Percentiles rank a stretch among this genome's conserved stretches.
Conservation (phyloP, 164 flowering plant species). For the Piper betle region DNA sequence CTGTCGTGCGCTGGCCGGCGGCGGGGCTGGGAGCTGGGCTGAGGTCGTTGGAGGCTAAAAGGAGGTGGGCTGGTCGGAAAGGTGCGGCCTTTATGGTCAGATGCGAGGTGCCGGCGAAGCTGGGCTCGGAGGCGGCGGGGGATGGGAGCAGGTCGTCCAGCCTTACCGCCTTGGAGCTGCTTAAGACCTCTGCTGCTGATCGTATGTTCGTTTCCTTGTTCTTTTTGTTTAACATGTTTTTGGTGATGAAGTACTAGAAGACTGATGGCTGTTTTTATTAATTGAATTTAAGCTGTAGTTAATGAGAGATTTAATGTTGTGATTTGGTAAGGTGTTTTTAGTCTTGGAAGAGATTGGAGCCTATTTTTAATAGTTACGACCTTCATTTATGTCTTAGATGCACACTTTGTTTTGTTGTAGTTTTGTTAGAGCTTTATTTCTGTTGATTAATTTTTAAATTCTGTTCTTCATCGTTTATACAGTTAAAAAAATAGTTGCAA, state of each 20-base stretch:
- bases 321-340: no score
- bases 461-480: no score
- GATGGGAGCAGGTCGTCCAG: slow-evolving; percentile 23
- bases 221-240: background rate
- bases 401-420: no score
- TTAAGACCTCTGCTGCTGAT: slow-evolving; percentile 70
- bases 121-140: background rate
- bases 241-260: background rate
- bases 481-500: no score
- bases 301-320: no score
- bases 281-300: no score
- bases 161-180: slow-evolving; percentile 70
- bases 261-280: no score
- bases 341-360: no score
- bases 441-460: no score
- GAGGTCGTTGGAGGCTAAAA: slow-evolving; percentile 7
- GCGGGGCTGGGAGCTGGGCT: slow-evolving; percentile 11
- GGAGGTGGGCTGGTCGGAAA: slow-evolving; percentile 12
- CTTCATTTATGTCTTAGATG: no score
- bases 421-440: no score
- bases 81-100: slow-evolving; percentile 16
- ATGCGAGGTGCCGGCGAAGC: slow-evolving; percentile 20
- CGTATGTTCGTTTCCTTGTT: slow-evolving; percentile 23
- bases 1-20: slow-evolving; percentile 16
- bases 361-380: no score